phyloP scores from a whole-genome alignment of 768 basidiomycete genomes.

The Mycena albidolilacea region DNA sequence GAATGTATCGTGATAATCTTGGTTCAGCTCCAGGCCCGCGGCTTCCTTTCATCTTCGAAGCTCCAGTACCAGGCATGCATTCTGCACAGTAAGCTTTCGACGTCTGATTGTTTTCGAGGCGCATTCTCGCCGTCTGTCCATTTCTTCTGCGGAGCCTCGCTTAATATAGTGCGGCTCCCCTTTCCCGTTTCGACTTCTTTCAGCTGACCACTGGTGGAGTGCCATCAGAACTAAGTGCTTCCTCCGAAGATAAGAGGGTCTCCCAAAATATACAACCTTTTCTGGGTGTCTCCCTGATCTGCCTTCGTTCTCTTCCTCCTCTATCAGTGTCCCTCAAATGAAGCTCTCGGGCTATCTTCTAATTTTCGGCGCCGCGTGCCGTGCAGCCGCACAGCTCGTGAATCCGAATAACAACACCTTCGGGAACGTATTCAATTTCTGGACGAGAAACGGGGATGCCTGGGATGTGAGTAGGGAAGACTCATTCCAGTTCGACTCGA shows the following conservation, averaged over 20 bases:
- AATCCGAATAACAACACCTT: conserved; percentile 39
- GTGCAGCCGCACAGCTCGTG: conserved; percentile 12
- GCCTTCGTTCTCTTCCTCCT: not conserved
- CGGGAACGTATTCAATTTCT: conserved; percentile 50
- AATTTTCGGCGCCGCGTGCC: not conserved
- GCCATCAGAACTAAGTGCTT: too few species aligned
- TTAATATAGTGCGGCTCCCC: conserved; percentile 1
- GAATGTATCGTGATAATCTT: too few species aligned
- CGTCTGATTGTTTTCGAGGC: not conserved
- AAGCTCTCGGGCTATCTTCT: not conserved
- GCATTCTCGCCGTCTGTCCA: not conserved
- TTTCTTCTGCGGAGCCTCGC: not conserved
- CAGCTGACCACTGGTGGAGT: too few species aligned
- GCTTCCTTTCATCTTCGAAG: too few species aligned
- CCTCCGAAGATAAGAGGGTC: too few species aligned
- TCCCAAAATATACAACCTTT: too few species aligned
- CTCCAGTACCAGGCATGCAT: not conserved
- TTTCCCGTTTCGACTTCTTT: not conserved
- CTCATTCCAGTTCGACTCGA: not conserved
- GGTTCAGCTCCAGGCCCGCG: too few species aligned
- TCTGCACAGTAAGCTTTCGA: not conserved
- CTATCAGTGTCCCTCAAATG: not conserved
- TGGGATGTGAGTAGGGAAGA: conserved; percentile 45
- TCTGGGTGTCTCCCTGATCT: too few species aligned
- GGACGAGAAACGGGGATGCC: conserved; percentile 45